A percentile compares a stretch with the other conserved stretches of the same genome.
Conservation (phyloP, 345 rosid species). For the Physaria fendleri region DNA sequence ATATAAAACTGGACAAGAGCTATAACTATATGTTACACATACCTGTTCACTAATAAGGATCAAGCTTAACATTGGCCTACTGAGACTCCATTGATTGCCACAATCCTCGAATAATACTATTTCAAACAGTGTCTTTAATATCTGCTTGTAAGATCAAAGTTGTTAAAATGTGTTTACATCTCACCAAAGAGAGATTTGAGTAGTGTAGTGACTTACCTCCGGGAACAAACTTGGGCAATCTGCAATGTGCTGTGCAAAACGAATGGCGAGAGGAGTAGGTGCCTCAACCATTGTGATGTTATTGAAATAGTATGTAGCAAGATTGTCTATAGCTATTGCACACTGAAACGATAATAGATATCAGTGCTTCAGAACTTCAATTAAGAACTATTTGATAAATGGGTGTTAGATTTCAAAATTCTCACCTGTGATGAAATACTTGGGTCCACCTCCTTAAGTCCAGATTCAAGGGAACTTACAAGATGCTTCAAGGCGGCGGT, state of each 20-base stretch:
- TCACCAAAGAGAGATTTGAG: background rate
- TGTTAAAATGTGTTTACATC: background rate
- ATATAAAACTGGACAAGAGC: background rate
- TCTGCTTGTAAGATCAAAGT: slow-evolving; percentile 41
- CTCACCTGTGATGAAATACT: slow-evolving; percentile 90
- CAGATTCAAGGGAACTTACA: slow-evolving; percentile 92
- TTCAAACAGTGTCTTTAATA: slow-evolving; percentile 88
- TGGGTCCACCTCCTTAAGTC: slow-evolving; percentile 89
- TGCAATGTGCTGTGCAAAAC: slow-evolving; percentile 77
- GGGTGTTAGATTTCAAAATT: background rate
- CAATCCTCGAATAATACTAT: slow-evolving; percentile 93
- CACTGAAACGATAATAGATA: slow-evolving; percentile 46
- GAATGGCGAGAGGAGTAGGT: slow-evolving; percentile 61
- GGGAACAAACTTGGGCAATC: slow-evolving; percentile 96
- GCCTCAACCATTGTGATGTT: slow-evolving; percentile 95
- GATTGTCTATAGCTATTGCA: slow-evolving; percentile 92
- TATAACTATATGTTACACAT: background rate
- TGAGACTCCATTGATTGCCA: slow-evolving; percentile 97
- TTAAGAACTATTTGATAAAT: background rate
- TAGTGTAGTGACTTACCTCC: slow-evolving; percentile 47
- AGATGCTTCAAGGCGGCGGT: slow-evolving; percentile 86
- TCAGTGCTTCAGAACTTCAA: background rate
- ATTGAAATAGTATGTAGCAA: slow-evolving; percentile 93
- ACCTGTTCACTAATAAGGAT: slow-evolving; percentile 92
- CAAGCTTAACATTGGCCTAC: slow-evolving; percentile 96